Evolutionary conservation across 2,329 filamentous ascomycete genomes (phyloP).

Genomic region (Cladosporium sp.): DNA sequence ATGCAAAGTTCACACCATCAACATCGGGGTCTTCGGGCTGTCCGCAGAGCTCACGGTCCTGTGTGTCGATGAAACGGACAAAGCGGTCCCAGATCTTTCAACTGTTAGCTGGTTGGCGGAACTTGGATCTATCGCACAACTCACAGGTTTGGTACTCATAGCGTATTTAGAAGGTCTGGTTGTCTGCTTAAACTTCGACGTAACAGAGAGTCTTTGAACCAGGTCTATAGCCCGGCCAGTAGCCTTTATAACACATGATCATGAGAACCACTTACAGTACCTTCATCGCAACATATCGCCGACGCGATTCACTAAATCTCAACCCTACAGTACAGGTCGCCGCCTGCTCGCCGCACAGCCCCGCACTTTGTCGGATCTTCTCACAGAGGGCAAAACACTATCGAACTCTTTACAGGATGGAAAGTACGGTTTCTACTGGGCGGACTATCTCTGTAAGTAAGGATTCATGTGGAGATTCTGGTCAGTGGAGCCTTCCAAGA

Average conservation of each 20-base stretch:
- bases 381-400: neutral
- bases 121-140: neutral
- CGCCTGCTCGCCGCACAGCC: neutral
- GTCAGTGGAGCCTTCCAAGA: neutral
- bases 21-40: neutral
- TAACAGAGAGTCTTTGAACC: neutral
- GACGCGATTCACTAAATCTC: neutral
- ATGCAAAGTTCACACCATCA: constrained; percentile 36
- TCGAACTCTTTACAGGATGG: neutral
- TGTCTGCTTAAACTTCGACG: no score
- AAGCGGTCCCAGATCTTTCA: neutral
- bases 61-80: neutral
- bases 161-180: neutral
- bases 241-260: neutral
- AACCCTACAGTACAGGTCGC: neutral
- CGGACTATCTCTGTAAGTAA: neutral
- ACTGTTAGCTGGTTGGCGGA: neutral
- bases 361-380: neutral
- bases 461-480: neutral
- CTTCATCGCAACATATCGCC: neutral
- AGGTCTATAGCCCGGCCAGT: neutral
- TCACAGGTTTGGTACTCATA: neutral
- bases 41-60: neutral
- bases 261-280: neutral
- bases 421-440: neutral